phyloP scores from a whole-genome alignment of 2,329 filamentous ascomycete species.

The Mycosphaerella sp. region DNA sequence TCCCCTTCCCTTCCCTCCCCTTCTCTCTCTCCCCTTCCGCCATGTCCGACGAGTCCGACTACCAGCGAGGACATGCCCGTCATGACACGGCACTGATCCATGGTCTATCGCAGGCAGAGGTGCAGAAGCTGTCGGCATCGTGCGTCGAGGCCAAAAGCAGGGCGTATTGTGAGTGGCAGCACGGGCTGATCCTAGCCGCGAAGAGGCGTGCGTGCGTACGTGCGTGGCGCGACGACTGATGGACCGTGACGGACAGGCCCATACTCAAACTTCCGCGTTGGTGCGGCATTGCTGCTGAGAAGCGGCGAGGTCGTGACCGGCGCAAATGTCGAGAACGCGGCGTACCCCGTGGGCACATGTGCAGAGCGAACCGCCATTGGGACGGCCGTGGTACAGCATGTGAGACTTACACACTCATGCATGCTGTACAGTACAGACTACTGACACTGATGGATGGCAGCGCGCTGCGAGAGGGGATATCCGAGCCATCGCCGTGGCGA shows the following conservation, averaged over 20 bases:
- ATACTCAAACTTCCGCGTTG: conserved; percentile 88
- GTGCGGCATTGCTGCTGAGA: conserved; percentile 64
- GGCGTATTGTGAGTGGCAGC: conserved; percentile 64
- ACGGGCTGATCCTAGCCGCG: not conserved
- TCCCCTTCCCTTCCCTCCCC: conserved; percentile 11
- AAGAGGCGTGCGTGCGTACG: too few relatives aligned
- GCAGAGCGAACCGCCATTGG: conserved; percentile 87
- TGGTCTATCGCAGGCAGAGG: conserved; percentile 56
- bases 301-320: conserved; percentile 52
- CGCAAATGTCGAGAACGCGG: conserved; percentile 88
- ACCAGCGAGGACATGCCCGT: conserved; percentile 33
- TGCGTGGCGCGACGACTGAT: not conserved
- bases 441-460: conserved; percentile 12
- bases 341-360: conserved; percentile 91
- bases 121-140: conserved; percentile 55
- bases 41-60: conserved; percentile 29
- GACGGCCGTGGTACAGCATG: conserved; percentile 58
- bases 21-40: conserved; percentile 25
- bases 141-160: conserved; percentile 65
- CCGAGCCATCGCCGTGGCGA: conserved; percentile 77
- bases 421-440: not conserved
- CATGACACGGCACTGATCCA: conserved; percentile 40
- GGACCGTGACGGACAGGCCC: conserved; percentile 47
- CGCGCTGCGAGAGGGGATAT: conserved; percentile 48
- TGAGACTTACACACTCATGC: not conserved